A percentile compares a stretch with the other conserved stretches of the same genome.
Evolutionary conservation across 2,329 filamentous ascomycete genomes (phyloP).

Genomic region (Clonostachys rhizophaga): DNA sequence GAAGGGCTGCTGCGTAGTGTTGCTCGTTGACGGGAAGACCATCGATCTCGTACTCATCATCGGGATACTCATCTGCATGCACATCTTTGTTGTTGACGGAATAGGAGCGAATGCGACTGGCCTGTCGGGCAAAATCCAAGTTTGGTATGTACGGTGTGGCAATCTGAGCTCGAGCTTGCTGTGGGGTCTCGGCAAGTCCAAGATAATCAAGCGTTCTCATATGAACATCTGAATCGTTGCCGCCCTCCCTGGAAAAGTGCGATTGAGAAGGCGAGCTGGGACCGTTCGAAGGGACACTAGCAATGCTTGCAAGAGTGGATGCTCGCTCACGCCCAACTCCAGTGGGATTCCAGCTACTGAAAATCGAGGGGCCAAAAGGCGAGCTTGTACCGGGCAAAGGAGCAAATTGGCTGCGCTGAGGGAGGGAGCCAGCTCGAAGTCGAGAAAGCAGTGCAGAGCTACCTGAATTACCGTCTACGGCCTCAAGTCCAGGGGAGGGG

Average conservation of each 20-base stretch:
- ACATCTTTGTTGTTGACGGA: slow-evolving; percentile 98
- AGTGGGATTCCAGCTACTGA: slow-evolving; percentile 76
- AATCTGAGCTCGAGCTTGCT: slow-evolving; percentile 70
- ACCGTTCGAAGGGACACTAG: slow-evolving; percentile 87
- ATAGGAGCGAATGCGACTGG: slow-evolving; percentile 91
- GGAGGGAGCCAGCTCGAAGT: slow-evolving; percentile 89
- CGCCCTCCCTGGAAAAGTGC: slow-evolving; percentile 78
- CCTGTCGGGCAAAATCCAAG: slow-evolving; percentile 69
- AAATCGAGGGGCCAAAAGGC: slow-evolving; percentile 86
- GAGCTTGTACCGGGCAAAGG: slow-evolving; percentile 50
- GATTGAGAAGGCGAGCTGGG: slow-evolving; percentile 85
- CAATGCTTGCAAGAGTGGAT: slow-evolving; percentile 75
- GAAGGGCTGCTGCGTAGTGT: slow-evolving; percentile 56
- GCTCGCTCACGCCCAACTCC: slow-evolving; percentile 70
- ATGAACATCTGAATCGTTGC: slow-evolving; percentile 79
- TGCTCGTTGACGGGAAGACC: slow-evolving; percentile 39
- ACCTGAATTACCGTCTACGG: slow-evolving; percentile 37
- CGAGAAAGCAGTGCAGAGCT: slow-evolving; percentile 77
- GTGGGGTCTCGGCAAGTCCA: slow-evolving; percentile 88
- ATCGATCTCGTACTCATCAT: slow-evolving; percentile 24
- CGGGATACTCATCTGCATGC: slow-evolving; percentile 84
- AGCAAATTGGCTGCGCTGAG: slow-evolving; percentile 71
- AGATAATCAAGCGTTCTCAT: slow-evolving; percentile 93
- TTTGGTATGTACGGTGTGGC: slow-evolving; percentile 72
- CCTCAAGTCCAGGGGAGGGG: slow-evolving; percentile 48